Evolutionary conservation across 192 early-diverging fungal genomes (phyloP).

Genomic region (Coemansia sp.): DNA sequence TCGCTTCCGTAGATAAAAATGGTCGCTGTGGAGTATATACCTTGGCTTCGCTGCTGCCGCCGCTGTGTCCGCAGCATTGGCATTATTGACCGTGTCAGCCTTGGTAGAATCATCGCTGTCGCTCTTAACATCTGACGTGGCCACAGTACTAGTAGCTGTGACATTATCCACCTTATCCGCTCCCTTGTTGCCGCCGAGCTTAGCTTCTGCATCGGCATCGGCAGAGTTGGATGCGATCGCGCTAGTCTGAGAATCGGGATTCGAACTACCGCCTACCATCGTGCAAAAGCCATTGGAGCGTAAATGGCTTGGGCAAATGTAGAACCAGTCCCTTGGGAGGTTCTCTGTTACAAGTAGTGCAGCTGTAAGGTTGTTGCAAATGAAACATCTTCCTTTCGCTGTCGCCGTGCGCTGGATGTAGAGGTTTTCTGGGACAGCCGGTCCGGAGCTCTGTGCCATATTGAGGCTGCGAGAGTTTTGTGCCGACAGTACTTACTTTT

Average conservation of each 20-base stretch:
- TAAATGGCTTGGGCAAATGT: slow-evolving; percentile 21
- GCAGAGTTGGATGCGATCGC: not conserved
- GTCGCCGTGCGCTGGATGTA: slow-evolving; percentile 28
- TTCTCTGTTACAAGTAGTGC: slow-evolving; percentile 23
- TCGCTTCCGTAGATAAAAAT: slow-evolving; percentile 29
- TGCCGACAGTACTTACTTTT: too few species aligned
- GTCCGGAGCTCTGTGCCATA: slow-evolving; percentile 14
- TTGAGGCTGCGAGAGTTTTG: not conserved
- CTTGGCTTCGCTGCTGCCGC: not conserved
- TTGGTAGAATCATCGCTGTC: not conserved
- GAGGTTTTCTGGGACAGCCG: slow-evolving; percentile 24
- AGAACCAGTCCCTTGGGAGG: slow-evolving; percentile 35
- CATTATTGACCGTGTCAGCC: not conserved
- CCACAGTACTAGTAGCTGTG: not conserved
- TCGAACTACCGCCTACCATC: not conserved
- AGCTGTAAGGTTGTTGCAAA: slow-evolving; percentile 18
- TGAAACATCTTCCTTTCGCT: slow-evolving; percentile 28
- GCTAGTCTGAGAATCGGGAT: not conserved
- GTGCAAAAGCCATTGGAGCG: slow-evolving; percentile 16
- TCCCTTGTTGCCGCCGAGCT: not conserved
- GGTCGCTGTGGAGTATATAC: slow-evolving; percentile 25
- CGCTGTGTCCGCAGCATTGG: not conserved
- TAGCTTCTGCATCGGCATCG: not conserved
- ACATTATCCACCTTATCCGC: not conserved
- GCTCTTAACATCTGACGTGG: not conserved